These are phyloP conservation scores for Gamarada debralockiae DNA, from an alignment of 495 filamentous ascomycete species.

Conservation along the genomic window DNA sequence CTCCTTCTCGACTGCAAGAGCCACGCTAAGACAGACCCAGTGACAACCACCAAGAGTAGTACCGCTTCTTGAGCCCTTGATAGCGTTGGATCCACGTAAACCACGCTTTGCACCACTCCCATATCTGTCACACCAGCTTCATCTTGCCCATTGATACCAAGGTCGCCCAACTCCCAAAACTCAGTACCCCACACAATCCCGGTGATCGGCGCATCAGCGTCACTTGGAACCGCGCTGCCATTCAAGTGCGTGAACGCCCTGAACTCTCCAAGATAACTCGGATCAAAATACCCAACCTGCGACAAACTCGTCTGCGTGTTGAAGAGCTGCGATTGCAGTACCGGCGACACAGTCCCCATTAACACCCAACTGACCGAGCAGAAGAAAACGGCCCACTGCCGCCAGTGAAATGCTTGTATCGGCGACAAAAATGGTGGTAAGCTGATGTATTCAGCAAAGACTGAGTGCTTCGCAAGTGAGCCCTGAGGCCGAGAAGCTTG, in stretches of 20 bases:
- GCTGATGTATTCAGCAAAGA: neutral
- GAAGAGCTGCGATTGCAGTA: neutral
- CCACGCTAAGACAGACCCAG: neutral
- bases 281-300: neutral
- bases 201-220: neutral
- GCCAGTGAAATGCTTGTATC: neutral
- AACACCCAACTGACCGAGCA: neutral
- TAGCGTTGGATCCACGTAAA: neutral
- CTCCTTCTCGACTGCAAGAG: neutral
- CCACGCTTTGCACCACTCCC: neutral
- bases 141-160: neutral
- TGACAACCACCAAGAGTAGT: neutral
- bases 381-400: neutral
- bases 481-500: neutral
- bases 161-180: neutral
- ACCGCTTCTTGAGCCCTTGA: neutral
- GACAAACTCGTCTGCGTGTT: neutral
- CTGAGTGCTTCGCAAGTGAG: neutral
- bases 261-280: neutral
- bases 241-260: neutral
- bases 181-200: neutral
- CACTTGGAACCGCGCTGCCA: neutral
- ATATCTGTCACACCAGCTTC: neutral
- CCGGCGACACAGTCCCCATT: neutral
- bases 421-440: neutral